Evolutionary conservation across 2,329 filamentous ascomycete genomes (phyloP).

Genomic region (Ascochyta viciae-villosae): DNA sequence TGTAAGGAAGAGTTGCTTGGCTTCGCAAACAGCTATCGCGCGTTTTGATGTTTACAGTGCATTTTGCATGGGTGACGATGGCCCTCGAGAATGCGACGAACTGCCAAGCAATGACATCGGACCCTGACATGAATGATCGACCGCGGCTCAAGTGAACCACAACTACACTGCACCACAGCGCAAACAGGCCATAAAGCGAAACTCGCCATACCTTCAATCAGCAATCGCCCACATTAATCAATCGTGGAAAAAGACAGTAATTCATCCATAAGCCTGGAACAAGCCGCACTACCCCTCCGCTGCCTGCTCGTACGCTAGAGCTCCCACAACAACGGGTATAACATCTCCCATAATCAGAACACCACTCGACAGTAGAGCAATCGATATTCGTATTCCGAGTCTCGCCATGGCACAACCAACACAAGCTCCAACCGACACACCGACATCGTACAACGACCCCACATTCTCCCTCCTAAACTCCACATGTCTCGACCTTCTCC

Average conservation of each 20-base stretch:
- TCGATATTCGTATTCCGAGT: neutral
- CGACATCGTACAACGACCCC: conserved; percentile 67
- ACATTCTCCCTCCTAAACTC: conserved; percentile 78
- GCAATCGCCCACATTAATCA: neutral
- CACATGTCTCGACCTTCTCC: conserved; percentile 89
- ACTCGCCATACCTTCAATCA: neutral
- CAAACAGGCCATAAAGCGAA: neutral
- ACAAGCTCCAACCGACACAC: conserved; percentile 21
- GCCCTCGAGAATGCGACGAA: neutral
- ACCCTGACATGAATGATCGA: conserved; percentile 15
- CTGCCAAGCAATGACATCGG: conserved; percentile 19
- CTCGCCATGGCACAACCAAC: conserved; percentile 24
- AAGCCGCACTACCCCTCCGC: neutral
- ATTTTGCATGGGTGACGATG: too few species aligned
- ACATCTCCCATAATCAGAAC: too few species aligned
- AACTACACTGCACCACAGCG: neutral
- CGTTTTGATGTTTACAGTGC: neutral
- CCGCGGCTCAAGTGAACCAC: conserved; percentile 9
- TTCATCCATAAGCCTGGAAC: neutral
- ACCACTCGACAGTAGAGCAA: too few species aligned
- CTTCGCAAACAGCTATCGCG: conserved; percentile 2
- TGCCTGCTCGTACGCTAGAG: neutral
- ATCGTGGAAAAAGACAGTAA: neutral
- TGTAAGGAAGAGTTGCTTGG: too few species aligned
- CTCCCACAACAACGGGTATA: neutral